A percentile compares a stretch with the other conserved stretches of the same genome.
These are phyloP conservation scores for Fomitopsis serialis DNA, from an alignment of 768 basidiomycete genomes.

Conservation along the genomic window DNA sequence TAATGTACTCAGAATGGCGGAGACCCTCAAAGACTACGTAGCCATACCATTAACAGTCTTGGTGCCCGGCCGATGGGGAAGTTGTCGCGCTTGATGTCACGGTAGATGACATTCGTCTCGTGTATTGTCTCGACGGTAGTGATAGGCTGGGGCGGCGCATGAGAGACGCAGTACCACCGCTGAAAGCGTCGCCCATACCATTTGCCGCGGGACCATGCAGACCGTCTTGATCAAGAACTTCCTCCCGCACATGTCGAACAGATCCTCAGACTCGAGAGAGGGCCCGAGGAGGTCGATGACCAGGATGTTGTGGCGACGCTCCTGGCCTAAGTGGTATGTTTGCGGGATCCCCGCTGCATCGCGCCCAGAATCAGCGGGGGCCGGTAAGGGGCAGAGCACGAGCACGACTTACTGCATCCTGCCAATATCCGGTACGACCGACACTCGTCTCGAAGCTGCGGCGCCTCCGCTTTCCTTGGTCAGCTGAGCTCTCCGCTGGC, in stretches of 20 bases:
- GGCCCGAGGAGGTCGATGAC: constrained; percentile 98
- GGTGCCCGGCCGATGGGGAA: constrained; percentile 91
- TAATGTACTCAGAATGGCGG: not conserved
- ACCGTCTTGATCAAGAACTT: constrained; percentile 98
- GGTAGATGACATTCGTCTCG: constrained; percentile 98
- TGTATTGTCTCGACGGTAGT: constrained; percentile 96
- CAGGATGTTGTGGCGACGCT: constrained; percentile 96
- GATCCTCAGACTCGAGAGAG: constrained; percentile 91
- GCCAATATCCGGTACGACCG: constrained; percentile 90
- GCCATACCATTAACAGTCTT: constrained; percentile 78
- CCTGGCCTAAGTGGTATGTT: constrained; percentile 99
- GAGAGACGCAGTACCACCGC: not conserved
- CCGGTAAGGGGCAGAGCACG: constrained; percentile 4
- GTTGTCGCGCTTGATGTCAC: constrained; percentile 99
- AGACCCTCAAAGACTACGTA: not conserved
- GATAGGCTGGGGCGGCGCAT: constrained; percentile 50
- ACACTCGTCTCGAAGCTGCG: constrained; percentile 97
- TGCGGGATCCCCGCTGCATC: constrained; percentile 89
- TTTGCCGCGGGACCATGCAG: constrained; percentile 98
- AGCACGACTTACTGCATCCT: constrained; percentile 62
- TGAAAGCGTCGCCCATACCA: constrained; percentile 44
- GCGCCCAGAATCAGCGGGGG: not conserved
- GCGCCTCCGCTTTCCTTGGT: constrained; percentile 92
- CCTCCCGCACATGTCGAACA: constrained; percentile 98
- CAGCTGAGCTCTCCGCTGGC: too few species aligned